These are phyloP conservation scores for Stemphylium vesicarium DNA, from an alignment of 2,329 filamentous ascomycete genomes.

Conservation along the genomic window DNA sequence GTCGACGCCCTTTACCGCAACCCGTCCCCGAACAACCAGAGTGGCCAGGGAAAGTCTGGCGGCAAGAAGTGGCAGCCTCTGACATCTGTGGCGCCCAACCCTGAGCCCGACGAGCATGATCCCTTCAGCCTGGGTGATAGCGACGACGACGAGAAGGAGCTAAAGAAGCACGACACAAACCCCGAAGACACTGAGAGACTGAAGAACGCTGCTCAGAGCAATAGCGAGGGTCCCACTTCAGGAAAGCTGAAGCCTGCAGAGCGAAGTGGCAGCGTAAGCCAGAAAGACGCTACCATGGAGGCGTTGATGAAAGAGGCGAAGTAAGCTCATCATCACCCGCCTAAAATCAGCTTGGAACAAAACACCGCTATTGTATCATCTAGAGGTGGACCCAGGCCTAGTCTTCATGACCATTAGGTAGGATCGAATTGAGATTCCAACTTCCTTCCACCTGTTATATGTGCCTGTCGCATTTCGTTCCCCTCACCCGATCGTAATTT, in stretches of 20 bases:
- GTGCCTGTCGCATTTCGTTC: not conserved
- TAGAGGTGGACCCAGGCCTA: not conserved
- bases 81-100: constrained; percentile 81
- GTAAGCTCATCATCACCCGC: constrained; percentile 13
- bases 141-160: constrained; percentile 78
- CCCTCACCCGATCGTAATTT: not conserved
- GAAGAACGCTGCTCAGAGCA: constrained; percentile 56
- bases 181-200: constrained; percentile 59
- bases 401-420: not conserved
- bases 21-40: constrained; percentile 44
- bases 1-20: constrained; percentile 75
- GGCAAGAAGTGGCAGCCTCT: constrained; percentile 99
- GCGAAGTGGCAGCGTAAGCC: constrained; percentile 51
- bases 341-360: not conserved
- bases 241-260: constrained; percentile 48
- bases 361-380: not conserved
- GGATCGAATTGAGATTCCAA: not conserved
- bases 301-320: constrained; percentile 52
- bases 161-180: constrained; percentile 68
- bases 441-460: not conserved
- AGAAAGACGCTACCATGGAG: constrained; percentile 55
- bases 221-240: constrained; percentile 36
- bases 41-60: constrained; percentile 47
- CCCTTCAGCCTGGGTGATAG: constrained; percentile 96
- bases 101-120: constrained; percentile 83